These are phyloP conservation scores for Zygnema circumcarinatum DNA, from an alignment of 139 green algal genomes.

Conservation along the genomic window DNA sequence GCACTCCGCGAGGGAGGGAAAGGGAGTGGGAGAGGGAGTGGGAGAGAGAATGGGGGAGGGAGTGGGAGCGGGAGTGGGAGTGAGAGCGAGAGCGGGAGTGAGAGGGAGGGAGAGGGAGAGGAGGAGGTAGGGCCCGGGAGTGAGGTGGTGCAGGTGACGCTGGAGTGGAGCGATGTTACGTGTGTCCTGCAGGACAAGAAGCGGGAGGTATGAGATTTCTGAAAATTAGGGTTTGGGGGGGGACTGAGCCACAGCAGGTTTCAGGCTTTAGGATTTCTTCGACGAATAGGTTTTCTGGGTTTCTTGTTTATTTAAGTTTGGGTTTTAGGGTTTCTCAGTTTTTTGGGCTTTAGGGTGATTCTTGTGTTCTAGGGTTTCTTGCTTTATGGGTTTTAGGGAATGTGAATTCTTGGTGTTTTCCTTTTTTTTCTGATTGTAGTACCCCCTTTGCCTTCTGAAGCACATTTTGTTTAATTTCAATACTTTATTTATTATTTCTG, in stretches of 20 bases:
- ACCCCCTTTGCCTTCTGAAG: no score
- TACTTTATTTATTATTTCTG: constrained; percentile 4
- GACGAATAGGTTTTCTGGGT: background rate
- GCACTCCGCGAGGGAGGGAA: background rate
- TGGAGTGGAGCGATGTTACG: constrained; percentile 40
- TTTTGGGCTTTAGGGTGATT: background rate
- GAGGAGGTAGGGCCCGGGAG: background rate
- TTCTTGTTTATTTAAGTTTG: background rate
- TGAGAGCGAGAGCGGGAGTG: background rate
- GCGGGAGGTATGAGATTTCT: no score
- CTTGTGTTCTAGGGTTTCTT: constrained; percentile 29
- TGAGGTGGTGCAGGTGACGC: background rate
- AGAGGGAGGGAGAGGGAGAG: background rate
- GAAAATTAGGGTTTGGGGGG: no score
- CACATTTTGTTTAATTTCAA: no score
- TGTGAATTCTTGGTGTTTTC: no score
- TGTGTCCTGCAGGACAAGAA: constrained; percentile 48
- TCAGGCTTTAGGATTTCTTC: background rate
- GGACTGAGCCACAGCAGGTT: no score
- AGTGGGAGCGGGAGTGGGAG: background rate
- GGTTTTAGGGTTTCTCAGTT: constrained; percentile 3
- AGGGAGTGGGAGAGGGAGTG: background rate
- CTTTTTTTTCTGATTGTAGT: no score
- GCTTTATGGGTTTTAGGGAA: no score
- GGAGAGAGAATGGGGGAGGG: constrained; percentile 4